A percentile compares a stretch with the other conserved stretches of the same genome.
These are phyloP conservation scores for Wallacemonas sp. DNA, from an alignment of 208 protist genomes.

Conservation along the genomic window DNA sequence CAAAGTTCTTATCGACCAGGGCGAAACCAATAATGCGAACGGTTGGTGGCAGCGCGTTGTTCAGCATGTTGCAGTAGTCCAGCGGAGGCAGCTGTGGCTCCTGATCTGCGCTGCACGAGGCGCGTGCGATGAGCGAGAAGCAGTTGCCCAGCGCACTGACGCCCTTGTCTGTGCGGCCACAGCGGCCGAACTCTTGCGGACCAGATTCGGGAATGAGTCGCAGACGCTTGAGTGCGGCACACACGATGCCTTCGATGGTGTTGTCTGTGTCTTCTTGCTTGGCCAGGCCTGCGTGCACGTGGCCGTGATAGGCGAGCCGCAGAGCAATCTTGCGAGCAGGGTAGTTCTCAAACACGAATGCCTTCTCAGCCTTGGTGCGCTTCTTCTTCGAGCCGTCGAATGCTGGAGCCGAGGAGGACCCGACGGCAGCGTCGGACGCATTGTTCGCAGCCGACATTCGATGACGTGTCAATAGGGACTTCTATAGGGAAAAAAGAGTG, in stretches of 20 bases:
- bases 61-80: conserved; percentile 95
- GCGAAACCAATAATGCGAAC: conserved; percentile 95
- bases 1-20: conserved; percentile 88
- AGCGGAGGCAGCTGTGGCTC: conserved; percentile 56
- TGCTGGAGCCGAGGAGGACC: too few relatives aligned
- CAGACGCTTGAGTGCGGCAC: conserved; percentile 46
- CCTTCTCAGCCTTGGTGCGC: conserved; percentile 41
- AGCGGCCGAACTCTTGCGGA: conserved; percentile 69
- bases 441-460: too few relatives aligned
- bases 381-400: conserved; percentile 23
- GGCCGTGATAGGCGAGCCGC: conserved; percentile 88
- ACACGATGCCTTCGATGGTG: conserved; percentile 75
- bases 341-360: conserved; percentile 69
- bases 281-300: conserved; percentile 79
- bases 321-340: conserved; percentile 78
- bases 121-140: conserved; percentile 65
- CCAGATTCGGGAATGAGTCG: conserved; percentile 63
- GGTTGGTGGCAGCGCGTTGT: conserved; percentile 91
- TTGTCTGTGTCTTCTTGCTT: conserved; percentile 85
- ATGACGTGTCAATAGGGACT: too few relatives aligned
- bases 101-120: conserved; percentile 47
- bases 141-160: conserved; percentile 88
- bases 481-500: too few relatives aligned
- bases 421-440: too few relatives aligned
- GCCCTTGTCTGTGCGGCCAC: conserved; percentile 88